Conservation (phyloP, 768 basidiomycete species). For the Astraeus odoratus region DNA sequence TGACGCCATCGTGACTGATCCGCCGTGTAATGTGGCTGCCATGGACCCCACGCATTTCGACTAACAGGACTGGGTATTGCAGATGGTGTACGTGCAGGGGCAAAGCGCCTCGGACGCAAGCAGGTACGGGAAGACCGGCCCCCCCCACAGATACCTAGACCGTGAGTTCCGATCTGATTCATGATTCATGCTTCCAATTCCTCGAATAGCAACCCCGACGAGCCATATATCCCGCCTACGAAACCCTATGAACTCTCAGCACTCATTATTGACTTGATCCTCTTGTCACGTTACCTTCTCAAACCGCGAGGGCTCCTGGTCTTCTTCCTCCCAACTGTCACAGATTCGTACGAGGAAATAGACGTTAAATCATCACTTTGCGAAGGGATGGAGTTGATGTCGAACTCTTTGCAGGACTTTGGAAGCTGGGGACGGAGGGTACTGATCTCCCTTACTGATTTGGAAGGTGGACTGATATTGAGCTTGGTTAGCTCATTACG, state of each 20-base stretch:
- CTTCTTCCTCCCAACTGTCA: conserved; percentile 92
- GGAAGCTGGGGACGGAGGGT: conserved; percentile 93
- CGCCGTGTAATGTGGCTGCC: conserved; percentile 55
- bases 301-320: conserved; percentile 85
- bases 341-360: conserved; percentile 82
- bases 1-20: conserved; percentile 92
- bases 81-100: conserved; percentile 92
- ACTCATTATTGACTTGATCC: conserved; percentile 74
- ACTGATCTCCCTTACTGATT: conserved; percentile 6
- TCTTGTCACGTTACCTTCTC: conserved; percentile 76
- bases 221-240: conserved; percentile 82
- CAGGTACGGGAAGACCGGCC: conserved; percentile 28
- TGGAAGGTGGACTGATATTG: background rate
- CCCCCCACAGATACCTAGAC: conserved; percentile 30
- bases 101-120: conserved; percentile 73
- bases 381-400: conserved; percentile 82
- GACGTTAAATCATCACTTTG: conserved; percentile 76
- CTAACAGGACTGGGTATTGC: background rate
- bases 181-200: background rate
- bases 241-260: conserved; percentile 88
- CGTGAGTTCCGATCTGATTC: conserved; percentile 32
- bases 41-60: conserved; percentile 1
- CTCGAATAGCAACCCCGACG: conserved; percentile 31
- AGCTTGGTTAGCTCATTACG: conserved; percentile 69
- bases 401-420: conserved; percentile 89